Percentiles rank a stretch among this genome's conserved stretches.
Evolutionary conservation across 1,284 basidiomycete species (phyloP).

Genomic region (Rhodotorula sp.): DNA sequence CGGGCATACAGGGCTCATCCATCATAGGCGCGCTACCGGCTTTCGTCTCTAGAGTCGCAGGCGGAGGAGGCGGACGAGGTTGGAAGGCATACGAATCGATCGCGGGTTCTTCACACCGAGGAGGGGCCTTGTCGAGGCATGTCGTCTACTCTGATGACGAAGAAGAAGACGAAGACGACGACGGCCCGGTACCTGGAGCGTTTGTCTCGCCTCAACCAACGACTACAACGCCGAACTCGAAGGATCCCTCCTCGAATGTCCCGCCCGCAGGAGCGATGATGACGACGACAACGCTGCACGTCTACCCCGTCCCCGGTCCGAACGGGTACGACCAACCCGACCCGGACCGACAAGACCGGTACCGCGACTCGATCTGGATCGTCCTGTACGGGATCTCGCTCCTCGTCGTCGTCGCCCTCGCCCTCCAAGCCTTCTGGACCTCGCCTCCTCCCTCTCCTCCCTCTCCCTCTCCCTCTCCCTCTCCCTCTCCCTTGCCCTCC

Average conservation of each 20-base stretch:
- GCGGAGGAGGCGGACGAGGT: neutral
- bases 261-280: no score
- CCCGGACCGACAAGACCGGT: no score
- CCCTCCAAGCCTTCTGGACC: constrained; percentile 15
- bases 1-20: neutral
- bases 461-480: neutral
- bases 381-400: constrained; percentile 22
- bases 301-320: constrained; percentile 20
- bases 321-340: no score
- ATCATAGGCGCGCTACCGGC: constrained; percentile 5
- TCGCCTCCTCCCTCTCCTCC: neutral
- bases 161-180: constrained; percentile 11
- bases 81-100: constrained; percentile 34
- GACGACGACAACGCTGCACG: constrained; percentile 19
- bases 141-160: constrained; percentile 9
- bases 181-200: constrained; percentile 17
- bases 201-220: constrained; percentile 16
- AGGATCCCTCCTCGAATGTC: neutral
- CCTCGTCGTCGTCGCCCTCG: constrained; percentile 5
- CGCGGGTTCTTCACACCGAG: neutral
- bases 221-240: neutral
- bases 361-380: constrained; percentile 32
- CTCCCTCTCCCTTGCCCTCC: neutral
- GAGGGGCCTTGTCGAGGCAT: neutral
- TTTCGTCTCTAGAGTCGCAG: constrained; percentile 9